phyloP scores from a whole-genome alignment of 1,284 basidiomycete genomes.

The Erythrobasidium hasegawianum region DNA sequence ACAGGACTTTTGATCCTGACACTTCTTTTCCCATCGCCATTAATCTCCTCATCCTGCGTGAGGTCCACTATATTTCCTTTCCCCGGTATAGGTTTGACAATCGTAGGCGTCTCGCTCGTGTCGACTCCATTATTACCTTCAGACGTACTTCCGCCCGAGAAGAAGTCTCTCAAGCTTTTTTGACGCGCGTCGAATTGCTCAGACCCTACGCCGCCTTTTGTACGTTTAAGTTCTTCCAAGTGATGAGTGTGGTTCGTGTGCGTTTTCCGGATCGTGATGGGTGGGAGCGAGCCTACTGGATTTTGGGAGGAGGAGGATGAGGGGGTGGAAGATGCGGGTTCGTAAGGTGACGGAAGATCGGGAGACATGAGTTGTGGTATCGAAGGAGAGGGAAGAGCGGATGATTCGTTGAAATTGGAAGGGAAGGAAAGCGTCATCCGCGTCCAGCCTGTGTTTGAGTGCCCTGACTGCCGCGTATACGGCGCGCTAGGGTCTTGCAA shows the following conservation, averaged over 20 bases:
- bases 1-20: constrained; percentile 22
- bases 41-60: constrained; percentile 20
- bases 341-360: constrained; percentile 12
- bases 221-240: constrained; percentile 26
- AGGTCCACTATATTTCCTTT: constrained; percentile 23
- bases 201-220: constrained; percentile 28
- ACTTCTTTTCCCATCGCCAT: constrained; percentile 18
- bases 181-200: constrained; percentile 30
- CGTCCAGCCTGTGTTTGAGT: constrained; percentile 19
- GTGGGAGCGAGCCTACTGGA: not conserved
- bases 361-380: constrained; percentile 6
- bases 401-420: constrained; percentile 8
- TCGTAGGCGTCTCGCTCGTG: constrained; percentile 2
- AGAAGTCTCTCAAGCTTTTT: constrained; percentile 31
- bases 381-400: constrained; percentile 7
- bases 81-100: not conserved
- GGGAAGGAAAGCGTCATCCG: constrained; percentile 17
- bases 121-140: not conserved
- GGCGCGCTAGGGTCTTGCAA: constrained; percentile 23
- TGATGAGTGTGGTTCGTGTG: constrained; percentile 24
- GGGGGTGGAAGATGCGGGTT: not conserved
- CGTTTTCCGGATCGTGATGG: constrained; percentile 10
- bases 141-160: constrained; percentile 16
- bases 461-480: constrained; percentile 6
- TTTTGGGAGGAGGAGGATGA: not conserved